A percentile compares a stretch with the other conserved stretches of the same genome.
These are phyloP conservation scores for Lanmaoa rubissima DNA, from an alignment of 768 basidiomycete species.

Conservation along the genomic window DNA sequence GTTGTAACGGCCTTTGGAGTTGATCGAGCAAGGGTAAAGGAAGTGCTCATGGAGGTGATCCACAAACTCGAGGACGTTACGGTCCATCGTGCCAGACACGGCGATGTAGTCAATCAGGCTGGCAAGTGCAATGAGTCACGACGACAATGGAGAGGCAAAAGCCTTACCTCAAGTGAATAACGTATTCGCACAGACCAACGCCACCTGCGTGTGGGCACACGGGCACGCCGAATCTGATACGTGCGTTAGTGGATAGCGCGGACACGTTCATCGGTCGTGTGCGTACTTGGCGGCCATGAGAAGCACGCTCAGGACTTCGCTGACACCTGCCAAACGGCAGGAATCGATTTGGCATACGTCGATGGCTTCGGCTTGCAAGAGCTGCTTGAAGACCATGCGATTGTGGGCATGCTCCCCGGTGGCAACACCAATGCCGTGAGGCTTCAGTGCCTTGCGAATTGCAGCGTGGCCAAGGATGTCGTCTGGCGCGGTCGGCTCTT, in stretches of 20 bases:
- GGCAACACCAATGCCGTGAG: constrained; percentile 86
- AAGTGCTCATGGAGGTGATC: constrained; percentile 96
- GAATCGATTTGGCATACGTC: constrained; percentile 96
- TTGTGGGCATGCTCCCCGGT: constrained; percentile 98
- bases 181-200: constrained; percentile 93
- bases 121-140: neutral
- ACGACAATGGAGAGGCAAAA: neutral
- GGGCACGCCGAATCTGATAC: constrained; percentile 74
- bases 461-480: constrained; percentile 88
- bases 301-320: constrained; percentile 89
- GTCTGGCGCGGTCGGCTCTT: constrained; percentile 95
- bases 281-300: constrained; percentile 88
- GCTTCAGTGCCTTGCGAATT: constrained; percentile 79
- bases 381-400: constrained; percentile 95
- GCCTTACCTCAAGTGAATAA: constrained; percentile 73
- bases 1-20: constrained; percentile 80
- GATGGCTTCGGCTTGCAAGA: constrained; percentile 88
- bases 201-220: constrained; percentile 97
- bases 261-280: neutral
- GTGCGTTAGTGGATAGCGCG: constrained; percentile 1
- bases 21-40: constrained; percentile 84
- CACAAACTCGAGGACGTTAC: constrained; percentile 89
- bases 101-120: constrained; percentile 93
- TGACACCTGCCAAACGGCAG: constrained; percentile 90
- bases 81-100: constrained; percentile 88